Base-by-base conservation (phyloP, 768 basidiomycete genomes). In the Lentinula boryana region DNA sequence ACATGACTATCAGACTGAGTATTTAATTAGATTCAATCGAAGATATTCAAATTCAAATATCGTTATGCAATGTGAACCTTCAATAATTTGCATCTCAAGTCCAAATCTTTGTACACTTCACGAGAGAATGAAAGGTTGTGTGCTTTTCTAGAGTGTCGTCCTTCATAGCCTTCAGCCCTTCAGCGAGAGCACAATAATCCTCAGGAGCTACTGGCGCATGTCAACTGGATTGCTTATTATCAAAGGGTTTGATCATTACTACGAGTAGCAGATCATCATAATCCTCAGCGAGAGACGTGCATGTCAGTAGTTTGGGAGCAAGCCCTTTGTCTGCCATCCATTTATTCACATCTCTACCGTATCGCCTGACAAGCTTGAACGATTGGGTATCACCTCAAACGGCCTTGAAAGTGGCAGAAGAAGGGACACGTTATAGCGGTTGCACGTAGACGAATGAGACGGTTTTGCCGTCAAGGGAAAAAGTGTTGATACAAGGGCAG, bases 311-410 rank as follows among this genome's bases (percentile, higher is more conserved):
- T 43, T 63, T 16, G 4, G 71, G 71, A 5, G 69, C 71, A 12
- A 68, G 23, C 6, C 60, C 64, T 0, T n/a, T 31, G 0, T 52
- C 36, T 4, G 70, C 71, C 62, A 76, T 67, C 0, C 32, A 16
- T n/a, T 21, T 32, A 55, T 75, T 75, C 0, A 62, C 69, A 1
- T 58, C 64, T 8, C 2, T 62, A 16, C 69, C 64, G 48, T 75
- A 76, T 0, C 64, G 56, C 10, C 63, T 60, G 50, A 71, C 71
- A 41, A 76, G 76, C 63, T 75, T 76, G 63, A 76, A 23, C 63
- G 57, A 27, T 33, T 56, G 3, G 27, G 55, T 0, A 9, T 21
- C 60, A 48, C 16, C 41, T 32, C 46, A 15, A 58, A 50, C 58
- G 12, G 70, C 72, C 0, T 46, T 65, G 64, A 68, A 69, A 0